These are phyloP conservation scores for Boletus semigastroideus DNA, from an alignment of 1,284 basidiomycete species.

Conservation along the genomic window DNA sequence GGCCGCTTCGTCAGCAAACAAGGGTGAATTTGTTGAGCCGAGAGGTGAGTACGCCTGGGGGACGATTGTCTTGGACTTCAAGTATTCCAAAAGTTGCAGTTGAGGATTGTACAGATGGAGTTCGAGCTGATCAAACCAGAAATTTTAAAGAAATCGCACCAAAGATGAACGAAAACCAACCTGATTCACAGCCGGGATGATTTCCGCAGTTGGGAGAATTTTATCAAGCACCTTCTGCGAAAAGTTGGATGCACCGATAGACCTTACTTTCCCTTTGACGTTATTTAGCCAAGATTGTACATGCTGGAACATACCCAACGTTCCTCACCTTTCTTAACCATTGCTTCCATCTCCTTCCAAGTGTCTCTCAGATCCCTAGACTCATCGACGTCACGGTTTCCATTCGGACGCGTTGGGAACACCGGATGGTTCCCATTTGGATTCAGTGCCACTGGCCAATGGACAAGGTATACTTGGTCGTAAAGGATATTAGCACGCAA, in stretches of 20 bases:
- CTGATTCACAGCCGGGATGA: constrained; percentile 66
- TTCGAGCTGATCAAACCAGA: constrained; percentile 51
- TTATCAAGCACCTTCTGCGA: constrained; percentile 62
- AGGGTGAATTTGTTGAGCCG: constrained; percentile 69
- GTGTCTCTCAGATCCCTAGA: constrained; percentile 70
- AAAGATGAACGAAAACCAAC: constrained; percentile 32
- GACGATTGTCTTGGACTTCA: constrained; percentile 68
- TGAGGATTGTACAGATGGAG: constrained; percentile 79
- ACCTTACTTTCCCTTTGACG: constrained; percentile 63
- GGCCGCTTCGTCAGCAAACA: constrained; percentile 70
- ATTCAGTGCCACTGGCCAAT: constrained; percentile 82
- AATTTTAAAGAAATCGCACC: not conserved
- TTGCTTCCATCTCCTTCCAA: constrained; percentile 81
- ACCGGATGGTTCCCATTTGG: constrained; percentile 71
- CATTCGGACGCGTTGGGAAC: constrained; percentile 68
- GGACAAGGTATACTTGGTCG: constrained; percentile 64
- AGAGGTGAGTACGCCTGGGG: constrained; percentile 85
- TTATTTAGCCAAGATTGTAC: constrained; percentile 2
- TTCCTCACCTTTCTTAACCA: constrained; percentile 58
- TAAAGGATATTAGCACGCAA: not conserved
- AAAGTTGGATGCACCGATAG: constrained; percentile 78
- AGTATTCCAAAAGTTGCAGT: constrained; percentile 66
- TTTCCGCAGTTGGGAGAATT: constrained; percentile 54
- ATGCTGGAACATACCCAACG: not conserved
- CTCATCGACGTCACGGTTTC: constrained; percentile 65